A percentile compares a stretch with the other conserved stretches of the same genome.
Conservation (phyloP, 768 basidiomycete species). For the Agaricus blazei region DNA sequence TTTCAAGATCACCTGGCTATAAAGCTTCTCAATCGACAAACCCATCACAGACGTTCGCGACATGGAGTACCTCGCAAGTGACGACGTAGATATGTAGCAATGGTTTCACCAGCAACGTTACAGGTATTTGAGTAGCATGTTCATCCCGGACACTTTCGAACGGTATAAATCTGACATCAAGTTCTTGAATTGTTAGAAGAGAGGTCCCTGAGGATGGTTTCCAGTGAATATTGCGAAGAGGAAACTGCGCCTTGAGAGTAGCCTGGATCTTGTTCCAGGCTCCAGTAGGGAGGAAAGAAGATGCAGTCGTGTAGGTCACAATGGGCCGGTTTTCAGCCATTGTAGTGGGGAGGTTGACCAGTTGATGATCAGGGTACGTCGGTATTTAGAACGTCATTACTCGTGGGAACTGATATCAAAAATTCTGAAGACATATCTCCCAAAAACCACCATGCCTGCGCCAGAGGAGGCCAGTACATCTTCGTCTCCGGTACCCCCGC, state of each 20-base stretch:
- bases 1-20: constrained; percentile 61
- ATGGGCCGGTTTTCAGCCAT: constrained; percentile 46
- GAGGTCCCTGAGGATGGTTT: constrained; percentile 67
- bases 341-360: not conserved
- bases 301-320: constrained; percentile 64
- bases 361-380: not conserved
- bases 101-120: constrained; percentile 79
- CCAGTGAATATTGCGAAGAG: constrained; percentile 92
- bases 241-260: constrained; percentile 67
- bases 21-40: constrained; percentile 3
- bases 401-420: constrained; percentile 13
- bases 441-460: constrained; percentile 41
- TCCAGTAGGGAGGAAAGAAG: constrained; percentile 59
- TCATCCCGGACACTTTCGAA: constrained; percentile 70
- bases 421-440: constrained; percentile 13
- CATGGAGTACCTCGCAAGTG: constrained; percentile 67
- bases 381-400: not conserved
- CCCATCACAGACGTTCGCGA: constrained; percentile 6
- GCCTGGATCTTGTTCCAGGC: constrained; percentile 68
- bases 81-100: constrained; percentile 84
- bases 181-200: constrained; percentile 83
- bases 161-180: constrained; percentile 70
- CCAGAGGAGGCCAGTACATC: constrained; percentile 56
- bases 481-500: constrained; percentile 21
- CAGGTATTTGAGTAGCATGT: constrained; percentile 68